Conservation (phyloP, 305 asterid species). For the Ilex paraguariensis region DNA sequence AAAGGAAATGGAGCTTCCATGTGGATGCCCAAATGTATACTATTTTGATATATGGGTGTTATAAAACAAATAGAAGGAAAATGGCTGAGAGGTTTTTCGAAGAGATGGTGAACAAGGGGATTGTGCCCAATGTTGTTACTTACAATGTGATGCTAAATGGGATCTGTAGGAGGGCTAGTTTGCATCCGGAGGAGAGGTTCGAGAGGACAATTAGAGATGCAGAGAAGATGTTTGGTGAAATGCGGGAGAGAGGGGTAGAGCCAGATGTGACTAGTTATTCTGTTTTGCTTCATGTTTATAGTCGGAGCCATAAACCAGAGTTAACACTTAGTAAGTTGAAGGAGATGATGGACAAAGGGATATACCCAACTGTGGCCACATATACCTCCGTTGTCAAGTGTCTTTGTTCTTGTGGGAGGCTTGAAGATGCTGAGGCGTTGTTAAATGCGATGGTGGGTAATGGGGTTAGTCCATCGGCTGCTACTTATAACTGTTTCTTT, state of each 20-base stretch:
- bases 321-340: slow-evolving; percentile 62
- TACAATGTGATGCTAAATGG: slow-evolving; percentile 78
- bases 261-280: slow-evolving; percentile 87
- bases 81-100: slow-evolving; percentile 60
- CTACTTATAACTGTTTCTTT: slow-evolving; percentile 69
- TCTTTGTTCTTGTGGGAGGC: slow-evolving; percentile 69
- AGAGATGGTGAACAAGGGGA: slow-evolving; percentile 72
- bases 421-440: slow-evolving; percentile 67
- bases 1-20: slow-evolving; percentile 61
- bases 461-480: slow-evolving; percentile 61
- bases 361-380: slow-evolving; percentile 56
- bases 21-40: slow-evolving; percentile 57
- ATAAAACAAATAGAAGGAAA: slow-evolving; percentile 57
- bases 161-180: slow-evolving; percentile 73
- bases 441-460: slow-evolving; percentile 50
- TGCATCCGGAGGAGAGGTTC: slow-evolving; percentile 71
- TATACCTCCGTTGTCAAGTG: slow-evolving; percentile 83
- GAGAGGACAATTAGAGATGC: slow-evolving; percentile 72
- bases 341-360: slow-evolving; percentile 66
- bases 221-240: slow-evolving; percentile 57
- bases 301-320: slow-evolving; percentile 84
- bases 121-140: slow-evolving; percentile 65
- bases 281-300: slow-evolving; percentile 67
- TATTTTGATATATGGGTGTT: slow-evolving; percentile 80
- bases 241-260: slow-evolving; percentile 63